Conservation (phyloP, 768 basidiomycete genomes). For the Mycena vulgaris region DNA sequence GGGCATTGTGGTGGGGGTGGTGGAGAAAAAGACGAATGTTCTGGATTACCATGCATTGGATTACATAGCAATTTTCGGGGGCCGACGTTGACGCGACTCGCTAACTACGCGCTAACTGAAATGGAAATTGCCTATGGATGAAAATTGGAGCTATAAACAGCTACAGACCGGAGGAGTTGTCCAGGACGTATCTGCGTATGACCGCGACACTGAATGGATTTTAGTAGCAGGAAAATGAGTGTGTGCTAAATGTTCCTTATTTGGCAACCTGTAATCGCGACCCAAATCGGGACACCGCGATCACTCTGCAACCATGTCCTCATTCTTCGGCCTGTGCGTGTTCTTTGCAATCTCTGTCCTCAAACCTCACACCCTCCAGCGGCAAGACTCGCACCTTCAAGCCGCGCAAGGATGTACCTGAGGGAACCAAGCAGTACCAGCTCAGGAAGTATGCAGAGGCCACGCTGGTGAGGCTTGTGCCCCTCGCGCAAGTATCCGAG, state of each 20-base stretch:
- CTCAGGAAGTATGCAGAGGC: conserved; percentile 97
- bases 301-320: conserved; percentile 69
- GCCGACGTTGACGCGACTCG: no score
- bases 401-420: conserved; percentile 94
- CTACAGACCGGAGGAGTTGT: no score
- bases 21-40: neutral
- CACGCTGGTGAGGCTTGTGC: conserved; percentile 75
- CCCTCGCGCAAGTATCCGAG: neutral
- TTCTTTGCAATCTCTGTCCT: conserved; percentile 1
- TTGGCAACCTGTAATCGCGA: no score
- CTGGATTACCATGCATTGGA: no score
- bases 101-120: no score
- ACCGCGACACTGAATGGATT: no score
- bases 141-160: no score
- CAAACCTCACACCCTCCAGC: conserved; percentile 53
- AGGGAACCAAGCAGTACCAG: conserved; percentile 98
- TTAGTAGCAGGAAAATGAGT: no score
- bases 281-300: conserved; percentile 4
- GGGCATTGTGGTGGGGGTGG: conserved; percentile 49
- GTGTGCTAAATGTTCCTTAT: no score
- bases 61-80: neutral
- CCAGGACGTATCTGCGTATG: no score
- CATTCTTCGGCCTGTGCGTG: conserved; percentile 91
- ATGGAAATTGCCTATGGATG: no score
- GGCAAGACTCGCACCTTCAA: conserved; percentile 97